These are phyloP conservation scores for Boletus rubropictus DNA, from an alignment of 768 basidiomycete species.

Conservation along the genomic window DNA sequence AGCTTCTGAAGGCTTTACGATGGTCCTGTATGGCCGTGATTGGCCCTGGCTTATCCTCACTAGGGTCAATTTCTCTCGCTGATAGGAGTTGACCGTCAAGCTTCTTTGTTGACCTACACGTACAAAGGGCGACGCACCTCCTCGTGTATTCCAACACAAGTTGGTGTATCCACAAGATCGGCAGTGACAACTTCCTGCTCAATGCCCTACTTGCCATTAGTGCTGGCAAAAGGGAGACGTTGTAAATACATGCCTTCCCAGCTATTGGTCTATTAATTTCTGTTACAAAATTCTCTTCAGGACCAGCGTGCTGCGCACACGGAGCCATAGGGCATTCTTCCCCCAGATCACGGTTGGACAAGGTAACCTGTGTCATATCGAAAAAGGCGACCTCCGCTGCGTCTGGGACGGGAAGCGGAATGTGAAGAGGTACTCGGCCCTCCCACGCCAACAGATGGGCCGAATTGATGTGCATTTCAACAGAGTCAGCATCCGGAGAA, in stretches of 20 bases:
- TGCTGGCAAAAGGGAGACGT: neutral
- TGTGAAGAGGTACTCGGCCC: slow-evolving; percentile 1
- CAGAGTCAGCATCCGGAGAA: neutral
- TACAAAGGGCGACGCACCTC: slow-evolving; percentile 7
- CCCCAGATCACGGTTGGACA: neutral
- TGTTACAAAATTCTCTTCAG: neutral
- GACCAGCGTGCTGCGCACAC: neutral
- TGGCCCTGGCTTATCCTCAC: too few relatives aligned
- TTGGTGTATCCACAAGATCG: neutral
- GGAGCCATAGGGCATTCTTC: neutral
- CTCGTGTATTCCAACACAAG: neutral
- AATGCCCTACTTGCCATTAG: slow-evolving; percentile 1
- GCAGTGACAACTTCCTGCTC: neutral
- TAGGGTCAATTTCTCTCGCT: too few relatives aligned
- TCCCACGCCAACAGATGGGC: neutral
- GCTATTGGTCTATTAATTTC: neutral
- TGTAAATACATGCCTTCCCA: slow-evolving; percentile 1
- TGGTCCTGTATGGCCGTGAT: too few relatives aligned
- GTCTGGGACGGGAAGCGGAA: slow-evolving; percentile 14
- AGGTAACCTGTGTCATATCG: neutral
- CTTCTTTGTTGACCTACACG: neutral
- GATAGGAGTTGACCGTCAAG: neutral
- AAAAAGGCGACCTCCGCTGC: slow-evolving; percentile 17
- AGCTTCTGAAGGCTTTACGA: neutral
- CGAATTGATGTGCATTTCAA: neutral